These are phyloP conservation scores for Suhomyces panamericanus DNA, from an alignment of 1,139 yeast genomes.

Conservation along the genomic window DNA sequence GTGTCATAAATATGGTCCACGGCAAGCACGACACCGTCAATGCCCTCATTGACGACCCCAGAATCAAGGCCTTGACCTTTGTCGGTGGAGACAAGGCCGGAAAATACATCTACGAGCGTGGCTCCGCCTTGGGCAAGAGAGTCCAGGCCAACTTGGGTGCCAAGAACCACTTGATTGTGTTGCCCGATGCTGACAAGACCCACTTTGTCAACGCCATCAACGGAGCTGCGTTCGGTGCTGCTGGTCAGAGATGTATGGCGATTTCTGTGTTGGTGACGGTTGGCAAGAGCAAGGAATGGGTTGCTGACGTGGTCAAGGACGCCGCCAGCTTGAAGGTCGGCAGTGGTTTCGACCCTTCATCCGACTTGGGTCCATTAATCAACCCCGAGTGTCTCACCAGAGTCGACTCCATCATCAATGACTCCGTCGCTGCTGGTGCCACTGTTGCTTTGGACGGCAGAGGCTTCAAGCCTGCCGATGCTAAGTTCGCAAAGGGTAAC, in stretches of 20 bases:
- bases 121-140: constrained; percentile 69
- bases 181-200: constrained; percentile 70
- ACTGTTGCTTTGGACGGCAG: constrained; percentile 66
- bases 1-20: constrained; percentile 72
- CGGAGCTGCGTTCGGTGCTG: constrained; percentile 85
- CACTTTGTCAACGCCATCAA: constrained; percentile 67
- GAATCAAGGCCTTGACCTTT: constrained; percentile 76
- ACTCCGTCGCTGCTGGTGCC: constrained; percentile 61
- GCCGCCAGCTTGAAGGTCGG: constrained; percentile 62
- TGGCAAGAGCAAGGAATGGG: constrained; percentile 68
- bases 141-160: constrained; percentile 82
- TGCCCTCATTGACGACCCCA: constrained; percentile 70
- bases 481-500: constrained; percentile 60
- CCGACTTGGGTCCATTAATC: constrained; percentile 75
- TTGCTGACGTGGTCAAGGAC: constrained; percentile 56
- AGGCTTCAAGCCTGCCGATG: constrained; percentile 46
- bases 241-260: constrained; percentile 87
- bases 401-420: constrained; percentile 56
- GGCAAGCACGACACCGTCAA: constrained; percentile 78
- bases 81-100: constrained; percentile 82
- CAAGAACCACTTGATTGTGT: constrained; percentile 70
- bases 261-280: constrained; percentile 75
- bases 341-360: constrained; percentile 61
- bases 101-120: constrained; percentile 67
- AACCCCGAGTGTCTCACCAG: constrained; percentile 57